A percentile compares a stretch with the other conserved stretches of the same genome.
Conservation (phyloP, 2,329 filamentous ascomycete species). For the Graphiopsis chlorocephala region DNA sequence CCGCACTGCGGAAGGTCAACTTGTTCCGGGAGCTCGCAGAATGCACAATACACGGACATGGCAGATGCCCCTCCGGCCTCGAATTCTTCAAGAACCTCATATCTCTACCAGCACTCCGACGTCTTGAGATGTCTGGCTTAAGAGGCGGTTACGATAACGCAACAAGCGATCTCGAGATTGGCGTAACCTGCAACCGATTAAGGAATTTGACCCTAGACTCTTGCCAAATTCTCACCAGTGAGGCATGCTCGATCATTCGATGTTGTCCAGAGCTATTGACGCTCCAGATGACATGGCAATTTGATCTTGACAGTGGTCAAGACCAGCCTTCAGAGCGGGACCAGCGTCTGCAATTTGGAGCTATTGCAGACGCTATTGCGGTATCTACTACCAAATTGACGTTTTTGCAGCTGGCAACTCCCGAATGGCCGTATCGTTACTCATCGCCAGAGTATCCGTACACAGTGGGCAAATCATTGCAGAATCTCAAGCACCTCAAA, state of each 20-base stretch:
- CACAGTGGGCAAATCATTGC: not conserved
- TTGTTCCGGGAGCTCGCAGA: not conserved
- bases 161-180: not conserved
- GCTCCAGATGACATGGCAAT: too few species aligned
- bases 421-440: not conserved
- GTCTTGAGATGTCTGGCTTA: not conserved
- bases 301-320: too few species aligned
- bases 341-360: not conserved
- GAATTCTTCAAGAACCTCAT: not conserved
- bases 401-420: not conserved
- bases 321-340: not conserved
- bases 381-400: not conserved
- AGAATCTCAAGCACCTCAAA: not conserved
- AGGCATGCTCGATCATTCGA: not conserved
- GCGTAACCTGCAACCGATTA: not conserved
- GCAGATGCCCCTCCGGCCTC: not conserved
- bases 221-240: not conserved
- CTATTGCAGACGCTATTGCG: not conserved
- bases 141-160: not conserved
- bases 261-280: not conserved
- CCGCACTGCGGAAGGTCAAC: not conserved
- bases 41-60: not conserved
- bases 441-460: not conserved
- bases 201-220: not conserved
- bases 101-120: not conserved